Conservation (phyloP, 805 yeast genomes). For the Candida alai region DNA sequence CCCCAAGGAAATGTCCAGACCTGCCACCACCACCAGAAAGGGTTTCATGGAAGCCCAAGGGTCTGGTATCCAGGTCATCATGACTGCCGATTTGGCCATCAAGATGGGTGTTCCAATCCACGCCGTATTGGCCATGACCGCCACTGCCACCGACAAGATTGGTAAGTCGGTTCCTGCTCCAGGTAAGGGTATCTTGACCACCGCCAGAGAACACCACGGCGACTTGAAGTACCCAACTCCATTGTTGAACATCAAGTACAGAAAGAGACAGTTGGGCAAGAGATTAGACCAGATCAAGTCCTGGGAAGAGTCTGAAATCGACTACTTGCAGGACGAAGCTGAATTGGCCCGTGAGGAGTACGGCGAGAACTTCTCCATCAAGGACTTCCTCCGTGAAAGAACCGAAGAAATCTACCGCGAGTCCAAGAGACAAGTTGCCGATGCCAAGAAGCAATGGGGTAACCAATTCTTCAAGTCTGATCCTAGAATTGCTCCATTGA, state of each 20-base stretch:
- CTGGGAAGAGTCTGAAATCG: conserved; percentile 84
- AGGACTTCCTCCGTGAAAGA: conserved; percentile 69
- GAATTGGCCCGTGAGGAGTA: conserved; percentile 49
- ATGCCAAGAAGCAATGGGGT: conserved; percentile 93
- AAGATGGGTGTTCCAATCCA: conserved; percentile 99
- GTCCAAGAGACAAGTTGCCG: conserved; percentile 76
- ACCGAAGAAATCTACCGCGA: conserved; percentile 83
- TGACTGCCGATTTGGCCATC: conserved; percentile 91
- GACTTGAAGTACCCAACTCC: conserved; percentile 74
- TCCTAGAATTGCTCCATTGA: conserved; percentile 91
- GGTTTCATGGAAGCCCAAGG: conserved; percentile 99
- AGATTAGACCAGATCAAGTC: conserved; percentile 73
- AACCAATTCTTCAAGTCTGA: conserved; percentile 88
- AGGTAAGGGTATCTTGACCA: conserved; percentile 98
- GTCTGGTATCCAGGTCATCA: conserved; percentile 94
- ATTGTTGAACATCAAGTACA: conserved; percentile 84
- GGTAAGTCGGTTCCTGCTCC: conserved; percentile 99
- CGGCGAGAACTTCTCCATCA: conserved; percentile 42
- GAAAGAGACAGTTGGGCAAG: conserved; percentile 82
- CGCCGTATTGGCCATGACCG: conserved; percentile 89
- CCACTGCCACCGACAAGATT: conserved; percentile 97
- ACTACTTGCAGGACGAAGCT: conserved; percentile 67
- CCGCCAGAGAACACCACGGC: conserved; percentile 92
- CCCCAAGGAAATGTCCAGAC: conserved; percentile 98
- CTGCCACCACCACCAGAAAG: conserved; percentile 90